Base-by-base conservation (phyloP, 306 rosid species). In the Phaseolus lunatus region DNA sequence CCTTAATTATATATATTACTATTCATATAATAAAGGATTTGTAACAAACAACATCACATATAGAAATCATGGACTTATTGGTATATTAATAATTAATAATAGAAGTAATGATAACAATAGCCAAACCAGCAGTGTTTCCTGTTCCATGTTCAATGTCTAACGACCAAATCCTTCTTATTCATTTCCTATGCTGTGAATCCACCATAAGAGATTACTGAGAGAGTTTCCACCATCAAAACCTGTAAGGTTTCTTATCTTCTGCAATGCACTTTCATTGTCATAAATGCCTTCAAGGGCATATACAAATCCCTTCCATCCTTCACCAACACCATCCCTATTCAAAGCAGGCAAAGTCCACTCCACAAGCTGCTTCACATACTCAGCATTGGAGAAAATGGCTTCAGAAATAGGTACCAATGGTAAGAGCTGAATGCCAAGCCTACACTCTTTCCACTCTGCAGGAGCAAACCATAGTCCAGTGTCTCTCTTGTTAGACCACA, bases 381-480 rank as follows among this genome's bases (percentile, higher is more conserved):
- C 86, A 57, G 45, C 78, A 85, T 94, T 78, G 0, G 93, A 83
- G 73, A 94, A 92, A 80, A 94, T 7, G 3, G 14, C 56, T 81
- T 94, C 97, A 8, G 90, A 79, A 76, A 92, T 88, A 0, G 98
- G 98, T 26, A 79, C 20, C 22, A 95, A 24, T 0, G 98, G 98
- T 1, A 95, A 71, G 16, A 95, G 66, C 18, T 95, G 95, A 82
- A 95, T 95, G 1, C 98, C 98, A 41, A 90, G 86, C 77, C 95
- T 86, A 47, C 90, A 84, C 50, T 95, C 97, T 76, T n/a, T 90
- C 93, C 95, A 87, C 6, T 81, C 88, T 0, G 96, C 75, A 49
- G 97, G 91, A 29, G 95, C 96, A 87, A 94, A 92, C 97, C 98
- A 94, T 6, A 94, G 78, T 19, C 91, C 98, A 64, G 90, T 90